A percentile compares a stretch with the other conserved stretches of the same genome.
Evolutionary conservation across 306 rosid genomes (phyloP).

Genomic region (Bauhinia variegata): DNA sequence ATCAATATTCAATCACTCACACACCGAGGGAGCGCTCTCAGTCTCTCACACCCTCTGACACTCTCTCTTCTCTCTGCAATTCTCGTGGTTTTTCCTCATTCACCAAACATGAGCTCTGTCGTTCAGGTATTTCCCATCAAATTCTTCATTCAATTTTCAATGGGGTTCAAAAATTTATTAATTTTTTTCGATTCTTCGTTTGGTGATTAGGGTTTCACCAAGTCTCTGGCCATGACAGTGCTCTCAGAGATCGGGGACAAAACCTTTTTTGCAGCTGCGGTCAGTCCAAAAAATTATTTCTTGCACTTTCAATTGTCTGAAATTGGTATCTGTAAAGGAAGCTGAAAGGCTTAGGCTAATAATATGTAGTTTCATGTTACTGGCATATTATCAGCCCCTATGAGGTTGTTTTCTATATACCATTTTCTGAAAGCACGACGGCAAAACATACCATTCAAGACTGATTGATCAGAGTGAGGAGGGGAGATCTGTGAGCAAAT

Average conservation of each 20-base stretch:
- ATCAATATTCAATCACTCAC: not conserved
- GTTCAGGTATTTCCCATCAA: constrained; percentile 59
- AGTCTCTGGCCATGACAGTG: constrained; percentile 93
- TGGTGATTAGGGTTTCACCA: constrained; percentile 72
- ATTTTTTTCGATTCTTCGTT: not conserved
- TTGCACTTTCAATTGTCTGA: not conserved
- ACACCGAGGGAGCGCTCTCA: not conserved
- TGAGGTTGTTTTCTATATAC: not conserved
- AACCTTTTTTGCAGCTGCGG: constrained; percentile 99
- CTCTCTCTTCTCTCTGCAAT: not conserved
- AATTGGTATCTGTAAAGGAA: not conserved
- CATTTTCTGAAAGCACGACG: not conserved
- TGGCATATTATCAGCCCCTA: not conserved
- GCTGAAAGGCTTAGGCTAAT: not conserved
- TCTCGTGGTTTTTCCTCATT: constrained; percentile 12
- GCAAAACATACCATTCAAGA: too few species aligned
- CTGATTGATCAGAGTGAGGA: not conserved
- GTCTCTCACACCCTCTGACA: not conserved
- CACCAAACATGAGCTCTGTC: constrained; percentile 64
- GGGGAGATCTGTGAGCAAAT: not conserved
- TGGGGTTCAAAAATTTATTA: not conserved
- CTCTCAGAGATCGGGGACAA: constrained; percentile 99
- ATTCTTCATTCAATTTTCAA: not conserved
- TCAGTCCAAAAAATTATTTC: constrained; percentile 35
- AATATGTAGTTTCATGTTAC: not conserved